A percentile compares a stretch with the other conserved stretches of the same genome.
phyloP scores from a whole-genome alignment of 768 basidiomycete genomes.

The Macrolepiota fuliginosa region DNA sequence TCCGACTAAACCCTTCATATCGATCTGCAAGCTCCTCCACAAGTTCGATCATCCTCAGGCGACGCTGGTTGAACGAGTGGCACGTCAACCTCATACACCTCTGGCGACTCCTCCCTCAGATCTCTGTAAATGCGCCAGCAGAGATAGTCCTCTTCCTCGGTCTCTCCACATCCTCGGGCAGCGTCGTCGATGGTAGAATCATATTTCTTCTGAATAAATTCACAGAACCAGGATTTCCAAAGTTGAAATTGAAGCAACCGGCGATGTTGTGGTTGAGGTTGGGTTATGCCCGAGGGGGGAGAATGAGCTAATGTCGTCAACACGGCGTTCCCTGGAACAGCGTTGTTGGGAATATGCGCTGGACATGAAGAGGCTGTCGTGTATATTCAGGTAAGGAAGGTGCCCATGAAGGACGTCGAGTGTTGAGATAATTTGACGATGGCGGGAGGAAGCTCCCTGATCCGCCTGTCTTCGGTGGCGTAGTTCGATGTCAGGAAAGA shows the following conservation, averaged over 20 bases:
- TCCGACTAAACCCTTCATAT: constrained; percentile 77
- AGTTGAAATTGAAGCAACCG: constrained; percentile 9
- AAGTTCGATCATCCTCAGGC: constrained; percentile 60
- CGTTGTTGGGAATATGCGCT: constrained; percentile 16
- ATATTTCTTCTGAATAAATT: not conserved
- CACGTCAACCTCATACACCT: not conserved
- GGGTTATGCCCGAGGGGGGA: constrained; percentile 7
- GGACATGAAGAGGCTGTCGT: constrained; percentile 12
- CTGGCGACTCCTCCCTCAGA: constrained; percentile 9
- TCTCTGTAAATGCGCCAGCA: constrained; percentile 2
- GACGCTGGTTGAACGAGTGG: constrained; percentile 23
- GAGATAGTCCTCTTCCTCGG: constrained; percentile 9
- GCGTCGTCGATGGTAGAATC: not conserved
- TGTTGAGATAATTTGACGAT: constrained; percentile 8
- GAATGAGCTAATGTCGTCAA: constrained; percentile 10
- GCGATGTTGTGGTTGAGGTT: not conserved
- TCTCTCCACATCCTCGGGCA: not conserved
- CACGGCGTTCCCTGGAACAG: constrained; percentile 15
- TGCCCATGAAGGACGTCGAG: constrained; percentile 25
- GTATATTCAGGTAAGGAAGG: constrained; percentile 20
- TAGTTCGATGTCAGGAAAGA: too few species aligned
- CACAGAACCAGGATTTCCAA: not conserved
- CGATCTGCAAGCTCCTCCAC: constrained; percentile 61
- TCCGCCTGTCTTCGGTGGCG: not conserved
- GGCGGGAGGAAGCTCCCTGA: constrained; percentile 4